Evolutionary conservation across 805 yeast genomes (phyloP).

Genomic region (Saccharomycopsis sp.): DNA sequence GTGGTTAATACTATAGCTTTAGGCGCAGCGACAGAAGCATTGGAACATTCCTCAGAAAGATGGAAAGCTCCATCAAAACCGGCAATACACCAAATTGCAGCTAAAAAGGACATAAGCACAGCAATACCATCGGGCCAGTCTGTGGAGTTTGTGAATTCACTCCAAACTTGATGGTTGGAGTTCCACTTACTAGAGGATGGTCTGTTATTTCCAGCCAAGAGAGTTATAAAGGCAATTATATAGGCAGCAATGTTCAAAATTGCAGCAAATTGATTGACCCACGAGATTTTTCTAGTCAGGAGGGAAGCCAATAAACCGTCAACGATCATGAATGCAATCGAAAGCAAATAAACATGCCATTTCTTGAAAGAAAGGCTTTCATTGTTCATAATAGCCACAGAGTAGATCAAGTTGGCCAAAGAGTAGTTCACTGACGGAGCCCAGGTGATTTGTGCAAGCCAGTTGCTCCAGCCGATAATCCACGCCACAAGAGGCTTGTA

Average conservation of each 20-base stretch:
- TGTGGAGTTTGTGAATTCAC: slow-evolving; percentile 32
- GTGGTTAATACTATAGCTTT: slow-evolving; percentile 57
- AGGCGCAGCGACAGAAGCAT: slow-evolving; percentile 59
- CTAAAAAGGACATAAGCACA: slow-evolving; percentile 45
- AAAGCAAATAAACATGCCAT: background rate
- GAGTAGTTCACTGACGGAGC: slow-evolving; percentile 66
- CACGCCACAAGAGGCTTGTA: slow-evolving; percentile 49
- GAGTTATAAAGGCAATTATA: background rate
- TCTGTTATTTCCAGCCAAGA: background rate
- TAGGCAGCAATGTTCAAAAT: background rate
- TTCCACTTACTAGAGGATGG: background rate
- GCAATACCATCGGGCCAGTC: slow-evolving; percentile 59
- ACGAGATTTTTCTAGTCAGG: background rate
- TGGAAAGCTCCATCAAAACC: slow-evolving; percentile 69
- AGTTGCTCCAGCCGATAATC: slow-evolving; percentile 60
- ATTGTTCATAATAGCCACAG: background rate
- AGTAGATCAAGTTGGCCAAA: slow-evolving; percentile 46
- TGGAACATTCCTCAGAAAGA: slow-evolving; percentile 63
- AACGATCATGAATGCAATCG: background rate
- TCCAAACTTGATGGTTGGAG: slow-evolving; percentile 1
- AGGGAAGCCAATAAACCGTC: background rate
- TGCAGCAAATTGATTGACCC: slow-evolving; percentile 1
- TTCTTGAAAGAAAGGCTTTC: background rate
- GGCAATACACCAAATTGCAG: slow-evolving; percentile 71
- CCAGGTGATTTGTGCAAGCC: slow-evolving; percentile 61